Evolutionary conservation across 768 basidiomycete species (phyloP).

Genomic region (Lepiota brunneoincarnata): DNA sequence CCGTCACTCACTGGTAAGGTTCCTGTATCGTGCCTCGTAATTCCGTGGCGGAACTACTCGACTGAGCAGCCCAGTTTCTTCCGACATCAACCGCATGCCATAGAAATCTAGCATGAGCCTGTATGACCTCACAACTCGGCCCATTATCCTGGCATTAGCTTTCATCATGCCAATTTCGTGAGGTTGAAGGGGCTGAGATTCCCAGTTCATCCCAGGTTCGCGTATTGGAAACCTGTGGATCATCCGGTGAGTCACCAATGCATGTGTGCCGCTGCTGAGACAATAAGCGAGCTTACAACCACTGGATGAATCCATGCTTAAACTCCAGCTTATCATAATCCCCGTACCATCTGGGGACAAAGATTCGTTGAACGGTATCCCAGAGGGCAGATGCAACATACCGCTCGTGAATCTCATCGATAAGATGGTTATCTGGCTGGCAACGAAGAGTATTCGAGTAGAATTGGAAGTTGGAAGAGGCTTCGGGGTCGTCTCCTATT

Average conservation of each 20-base stretch:
- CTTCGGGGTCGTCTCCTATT: constrained; percentile 33
- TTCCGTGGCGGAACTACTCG: constrained; percentile 48
- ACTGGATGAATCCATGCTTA: constrained; percentile 76
- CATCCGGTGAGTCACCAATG: not conserved
- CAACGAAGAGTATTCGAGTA: constrained; percentile 57
- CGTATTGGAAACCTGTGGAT: constrained; percentile 63
- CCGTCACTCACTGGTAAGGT: constrained; percentile 59
- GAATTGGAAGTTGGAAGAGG: constrained; percentile 54
- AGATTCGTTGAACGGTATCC: not conserved
- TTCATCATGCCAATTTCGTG: constrained; percentile 65
- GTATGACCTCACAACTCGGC: constrained; percentile 59
- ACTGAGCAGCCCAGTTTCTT: constrained; percentile 56
- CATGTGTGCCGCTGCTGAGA: not conserved
- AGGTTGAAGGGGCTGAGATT: constrained; percentile 61
- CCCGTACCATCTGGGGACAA: constrained; percentile 53
- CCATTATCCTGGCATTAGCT: constrained; percentile 40
- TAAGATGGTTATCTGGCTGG: constrained; percentile 55
- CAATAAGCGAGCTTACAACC: constrained; percentile 53
- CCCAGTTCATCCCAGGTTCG: constrained; percentile 70
- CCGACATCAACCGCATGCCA: constrained; percentile 63
- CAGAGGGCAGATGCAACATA: constrained; percentile 21
- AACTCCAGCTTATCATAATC: constrained; percentile 61
- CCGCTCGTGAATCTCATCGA: constrained; percentile 64
- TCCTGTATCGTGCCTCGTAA: constrained; percentile 54
- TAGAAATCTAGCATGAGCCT: constrained; percentile 79